Percentiles rank a stretch among this genome's conserved stretches.
Conservation (phyloP, 495 filamentous ascomycete species). For the Penicillium cataractarum region DNA sequence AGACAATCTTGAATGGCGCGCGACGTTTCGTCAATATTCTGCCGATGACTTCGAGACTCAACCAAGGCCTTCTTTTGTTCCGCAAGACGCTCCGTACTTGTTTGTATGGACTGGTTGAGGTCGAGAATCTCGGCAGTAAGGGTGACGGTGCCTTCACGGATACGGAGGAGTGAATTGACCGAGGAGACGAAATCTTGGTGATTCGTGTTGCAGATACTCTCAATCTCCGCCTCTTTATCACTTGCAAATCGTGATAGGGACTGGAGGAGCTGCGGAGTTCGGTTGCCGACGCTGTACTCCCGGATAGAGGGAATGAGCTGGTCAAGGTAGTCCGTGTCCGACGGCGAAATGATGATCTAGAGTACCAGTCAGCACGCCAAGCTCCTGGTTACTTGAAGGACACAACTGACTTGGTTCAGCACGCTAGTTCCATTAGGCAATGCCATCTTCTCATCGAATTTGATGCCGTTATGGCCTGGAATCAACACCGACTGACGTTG, state of each 20-base stretch:
- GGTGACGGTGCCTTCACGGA: slow-evolving; percentile 83
- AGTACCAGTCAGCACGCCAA: no score
- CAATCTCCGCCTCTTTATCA: slow-evolving; percentile 88
- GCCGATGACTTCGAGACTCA: slow-evolving; percentile 85
- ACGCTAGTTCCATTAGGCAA: neutral
- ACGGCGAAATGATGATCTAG: slow-evolving; percentile 90
- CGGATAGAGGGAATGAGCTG: slow-evolving; percentile 91
- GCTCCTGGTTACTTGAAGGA: no score
- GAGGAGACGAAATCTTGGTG: slow-evolving; percentile 95
- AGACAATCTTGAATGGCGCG: slow-evolving; percentile 87
- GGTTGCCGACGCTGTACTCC: slow-evolving; percentile 79
- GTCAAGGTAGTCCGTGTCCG: slow-evolving; percentile 91
- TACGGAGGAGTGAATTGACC: slow-evolving; percentile 87
- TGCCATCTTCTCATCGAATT: neutral
- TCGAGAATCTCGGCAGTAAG: slow-evolving; percentile 90
- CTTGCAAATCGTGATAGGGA: slow-evolving; percentile 78
- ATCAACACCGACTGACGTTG: neutral
- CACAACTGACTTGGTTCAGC: slow-evolving; percentile 3
- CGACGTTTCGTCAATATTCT: slow-evolving; percentile 94
- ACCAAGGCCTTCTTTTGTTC: slow-evolving; percentile 94
- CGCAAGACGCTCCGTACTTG: slow-evolving; percentile 91
- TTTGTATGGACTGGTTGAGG: slow-evolving; percentile 91
- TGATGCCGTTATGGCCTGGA: neutral
- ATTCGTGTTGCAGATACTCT: slow-evolving; percentile 90
- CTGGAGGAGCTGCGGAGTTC: slow-evolving; percentile 73